phyloP scores from a whole-genome alignment of 495 filamentous ascomycete species.

The Daldinia bambusicola region DNA sequence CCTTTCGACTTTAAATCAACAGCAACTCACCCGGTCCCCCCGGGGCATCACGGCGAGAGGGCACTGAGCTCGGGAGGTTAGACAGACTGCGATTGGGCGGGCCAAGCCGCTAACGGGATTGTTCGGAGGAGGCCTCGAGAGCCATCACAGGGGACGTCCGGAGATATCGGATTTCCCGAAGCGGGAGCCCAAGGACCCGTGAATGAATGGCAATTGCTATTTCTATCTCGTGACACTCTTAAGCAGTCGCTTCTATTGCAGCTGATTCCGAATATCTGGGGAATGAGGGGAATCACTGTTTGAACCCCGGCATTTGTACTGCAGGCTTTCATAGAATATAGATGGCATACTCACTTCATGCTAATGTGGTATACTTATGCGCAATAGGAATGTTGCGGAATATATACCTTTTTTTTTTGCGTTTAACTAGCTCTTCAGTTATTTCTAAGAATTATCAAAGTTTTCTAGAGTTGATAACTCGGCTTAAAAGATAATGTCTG shows the following conservation, averaged over 20 bases:
- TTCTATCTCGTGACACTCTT: neutral
- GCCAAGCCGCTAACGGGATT: constrained; percentile 47
- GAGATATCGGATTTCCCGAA: constrained; percentile 41
- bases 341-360: neutral
- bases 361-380: too few species aligned
- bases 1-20: constrained; percentile 49
- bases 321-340: neutral
- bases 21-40: constrained; percentile 46
- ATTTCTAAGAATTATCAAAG: too few species aligned
- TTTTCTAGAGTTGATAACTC: too few species aligned
- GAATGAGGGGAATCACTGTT: neutral
- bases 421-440: too few species aligned
- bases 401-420: too few species aligned
- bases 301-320: neutral
- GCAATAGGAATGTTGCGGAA: too few species aligned
- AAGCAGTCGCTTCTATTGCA: neutral
- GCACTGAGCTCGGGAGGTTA: constrained; percentile 38
- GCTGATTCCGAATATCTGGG: neutral
- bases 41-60: constrained; percentile 45
- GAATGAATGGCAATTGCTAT: too few species aligned
- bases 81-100: constrained; percentile 37
- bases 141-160: constrained; percentile 17
- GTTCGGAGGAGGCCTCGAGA: constrained; percentile 35
- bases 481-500: too few species aligned
- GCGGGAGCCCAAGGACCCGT: neutral